phyloP scores from a whole-genome alignment of 768 basidiomycete genomes.

The Suillus cothurnatus region DNA sequence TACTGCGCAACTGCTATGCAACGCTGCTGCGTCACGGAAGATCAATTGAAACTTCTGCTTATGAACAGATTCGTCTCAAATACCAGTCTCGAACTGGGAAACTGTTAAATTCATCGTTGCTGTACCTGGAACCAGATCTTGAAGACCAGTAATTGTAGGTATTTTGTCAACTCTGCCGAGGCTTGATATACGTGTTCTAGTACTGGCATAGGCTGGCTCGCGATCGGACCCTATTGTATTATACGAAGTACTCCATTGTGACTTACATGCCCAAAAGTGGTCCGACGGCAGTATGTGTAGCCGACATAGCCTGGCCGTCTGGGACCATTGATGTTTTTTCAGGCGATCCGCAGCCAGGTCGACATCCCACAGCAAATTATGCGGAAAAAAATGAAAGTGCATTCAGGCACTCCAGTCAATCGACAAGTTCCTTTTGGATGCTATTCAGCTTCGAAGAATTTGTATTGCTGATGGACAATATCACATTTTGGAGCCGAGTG shows the following conservation, averaged over 20 bases:
- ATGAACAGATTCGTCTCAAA: neutral
- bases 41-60: neutral
- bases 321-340: neutral
- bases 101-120: neutral
- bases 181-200: neutral
- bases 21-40: neutral
- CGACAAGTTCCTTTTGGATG: neutral
- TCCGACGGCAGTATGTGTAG: neutral
- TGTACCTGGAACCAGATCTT: neutral
- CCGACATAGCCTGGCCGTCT: neutral
- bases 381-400: neutral
- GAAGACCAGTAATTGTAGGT: neutral
- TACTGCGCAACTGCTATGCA: neutral
- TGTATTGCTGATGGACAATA: neutral
- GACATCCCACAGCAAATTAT: neutral
- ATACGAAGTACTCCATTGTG: neutral
- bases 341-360: neutral
- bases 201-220: neutral
- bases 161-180: neutral
- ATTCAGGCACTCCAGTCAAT: neutral
- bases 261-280: neutral
- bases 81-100: neutral
- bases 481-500: neutral
- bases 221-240: neutral
- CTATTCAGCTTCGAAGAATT: neutral